Conservation (phyloP, 805 yeast species). For the Metschnikowia dekortorum region DNA sequence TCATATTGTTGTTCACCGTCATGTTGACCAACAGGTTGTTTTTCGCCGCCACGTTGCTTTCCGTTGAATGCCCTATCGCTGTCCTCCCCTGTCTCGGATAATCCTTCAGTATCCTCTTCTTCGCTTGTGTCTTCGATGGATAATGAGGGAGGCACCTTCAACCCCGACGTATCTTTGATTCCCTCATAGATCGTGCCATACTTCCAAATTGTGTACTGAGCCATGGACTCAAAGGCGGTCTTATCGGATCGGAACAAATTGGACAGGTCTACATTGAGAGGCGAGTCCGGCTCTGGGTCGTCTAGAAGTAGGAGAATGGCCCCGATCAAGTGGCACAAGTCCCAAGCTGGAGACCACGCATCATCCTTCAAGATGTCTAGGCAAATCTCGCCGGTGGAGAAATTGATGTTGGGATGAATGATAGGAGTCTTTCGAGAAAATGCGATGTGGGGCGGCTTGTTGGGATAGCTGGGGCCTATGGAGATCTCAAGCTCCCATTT, state of each 20-base stretch:
- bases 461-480: constrained; percentile 51
- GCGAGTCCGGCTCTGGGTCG: constrained; percentile 69
- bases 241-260: constrained; percentile 47
- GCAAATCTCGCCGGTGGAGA: constrained; percentile 62
- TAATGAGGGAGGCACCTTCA: constrained; percentile 4
- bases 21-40: no score
- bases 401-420: constrained; percentile 38
- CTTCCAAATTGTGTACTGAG: constrained; percentile 40
- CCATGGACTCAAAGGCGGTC: constrained; percentile 36
- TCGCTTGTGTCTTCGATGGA: neutral
- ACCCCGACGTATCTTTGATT: constrained; percentile 6
- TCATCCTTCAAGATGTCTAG: constrained; percentile 54
- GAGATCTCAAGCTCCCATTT: constrained; percentile 47
- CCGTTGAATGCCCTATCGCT: neutral
- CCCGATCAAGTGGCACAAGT: constrained; percentile 47
- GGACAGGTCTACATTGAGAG: constrained; percentile 67
- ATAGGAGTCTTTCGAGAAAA: constrained; percentile 43
- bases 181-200: constrained; percentile 23
- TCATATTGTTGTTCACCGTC: no score
- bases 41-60: neutral
- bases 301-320: constrained; percentile 56
- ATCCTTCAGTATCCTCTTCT: neutral
- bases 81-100: neutral
- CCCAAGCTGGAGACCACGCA: constrained; percentile 77
- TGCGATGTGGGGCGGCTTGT: constrained; percentile 51